phyloP scores from a whole-genome alignment of 2,329 filamentous ascomycete genomes.

The Myriosclerotinia scirpicola region DNA sequence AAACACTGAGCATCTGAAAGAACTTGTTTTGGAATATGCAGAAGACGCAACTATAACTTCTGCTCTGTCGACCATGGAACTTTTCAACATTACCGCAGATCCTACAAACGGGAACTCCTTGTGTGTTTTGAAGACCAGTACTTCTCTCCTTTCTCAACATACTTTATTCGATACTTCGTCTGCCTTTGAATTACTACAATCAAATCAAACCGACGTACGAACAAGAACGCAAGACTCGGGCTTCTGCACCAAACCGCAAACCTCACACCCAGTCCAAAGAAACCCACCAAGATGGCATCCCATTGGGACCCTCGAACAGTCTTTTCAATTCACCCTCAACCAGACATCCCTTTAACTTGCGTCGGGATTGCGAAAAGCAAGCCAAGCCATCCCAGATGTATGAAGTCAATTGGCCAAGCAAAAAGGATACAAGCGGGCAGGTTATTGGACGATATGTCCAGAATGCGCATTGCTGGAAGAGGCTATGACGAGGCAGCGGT shows the following conservation, averaged over 20 bases:
- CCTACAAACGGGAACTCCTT: not conserved
- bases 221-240: too few species aligned
- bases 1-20: not conserved
- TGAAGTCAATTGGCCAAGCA: not conserved
- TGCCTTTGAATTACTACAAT: not conserved
- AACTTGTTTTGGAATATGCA: not conserved
- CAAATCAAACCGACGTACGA: not conserved
- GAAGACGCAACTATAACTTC: not conserved
- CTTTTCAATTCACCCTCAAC: not conserved
- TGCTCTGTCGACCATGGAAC: not conserved
- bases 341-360: not conserved
- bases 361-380: not conserved
- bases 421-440: not conserved
- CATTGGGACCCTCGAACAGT: not conserved
- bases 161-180: not conserved
- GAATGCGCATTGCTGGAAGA: not conserved
- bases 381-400: not conserved
- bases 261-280: too few species aligned
- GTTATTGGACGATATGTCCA: not conserved
- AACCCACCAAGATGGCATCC: not conserved
- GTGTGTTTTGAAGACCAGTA: too few species aligned
- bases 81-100: not conserved
- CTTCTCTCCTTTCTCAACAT: too few species aligned
- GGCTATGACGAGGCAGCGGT: not conserved
- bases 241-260: not conserved